Evolutionary conservation across 257 asterid genomes (phyloP).

Genomic region (Nicotiana obtusifolia): DNA sequence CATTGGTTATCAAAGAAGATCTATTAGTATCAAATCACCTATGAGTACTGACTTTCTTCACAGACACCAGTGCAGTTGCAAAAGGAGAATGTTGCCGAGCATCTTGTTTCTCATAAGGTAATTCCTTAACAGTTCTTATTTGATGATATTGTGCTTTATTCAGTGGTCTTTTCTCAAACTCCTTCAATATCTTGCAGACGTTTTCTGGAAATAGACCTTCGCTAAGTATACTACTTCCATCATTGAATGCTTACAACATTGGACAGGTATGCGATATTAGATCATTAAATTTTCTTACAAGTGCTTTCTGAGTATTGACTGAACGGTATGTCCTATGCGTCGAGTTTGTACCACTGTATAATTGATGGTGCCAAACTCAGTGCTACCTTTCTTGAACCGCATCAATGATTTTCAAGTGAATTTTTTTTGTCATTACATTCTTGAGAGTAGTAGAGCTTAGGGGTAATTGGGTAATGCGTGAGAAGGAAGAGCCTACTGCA

Average conservation of each 20-base stretch:
- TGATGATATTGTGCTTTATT: conserved; percentile 12
- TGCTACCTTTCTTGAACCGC: conserved; percentile 1
- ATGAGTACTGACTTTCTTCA: conserved; percentile 8
- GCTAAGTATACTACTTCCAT: conserved; percentile 87
- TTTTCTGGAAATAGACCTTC: conserved; percentile 98
- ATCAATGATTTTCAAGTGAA: conserved; percentile 1
- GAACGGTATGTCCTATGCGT: not conserved
- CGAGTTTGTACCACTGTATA: not conserved
- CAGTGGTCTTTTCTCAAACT: not conserved
- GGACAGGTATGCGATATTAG: conserved; percentile 70
- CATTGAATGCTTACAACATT: conserved; percentile 77
- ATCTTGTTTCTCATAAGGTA: conserved; percentile 92
- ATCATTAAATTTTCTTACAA: not conserved
- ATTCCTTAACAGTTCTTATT: conserved; percentile 8
- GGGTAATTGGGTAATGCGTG: not conserved
- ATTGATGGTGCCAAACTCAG: not conserved
- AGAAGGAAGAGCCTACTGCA: not conserved
- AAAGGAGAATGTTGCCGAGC: conserved; percentile 70
- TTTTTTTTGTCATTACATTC: not conserved
- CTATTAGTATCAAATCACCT: not conserved
- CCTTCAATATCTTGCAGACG: conserved; percentile 46
- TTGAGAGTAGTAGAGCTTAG: not conserved
- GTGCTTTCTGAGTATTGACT: not conserved
- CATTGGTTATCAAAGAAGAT: not conserved
- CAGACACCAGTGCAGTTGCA: conserved; percentile 89